phyloP scores from a whole-genome alignment of 2,329 filamentous ascomycete genomes.

The Xylariomycetidae sp. region DNA sequence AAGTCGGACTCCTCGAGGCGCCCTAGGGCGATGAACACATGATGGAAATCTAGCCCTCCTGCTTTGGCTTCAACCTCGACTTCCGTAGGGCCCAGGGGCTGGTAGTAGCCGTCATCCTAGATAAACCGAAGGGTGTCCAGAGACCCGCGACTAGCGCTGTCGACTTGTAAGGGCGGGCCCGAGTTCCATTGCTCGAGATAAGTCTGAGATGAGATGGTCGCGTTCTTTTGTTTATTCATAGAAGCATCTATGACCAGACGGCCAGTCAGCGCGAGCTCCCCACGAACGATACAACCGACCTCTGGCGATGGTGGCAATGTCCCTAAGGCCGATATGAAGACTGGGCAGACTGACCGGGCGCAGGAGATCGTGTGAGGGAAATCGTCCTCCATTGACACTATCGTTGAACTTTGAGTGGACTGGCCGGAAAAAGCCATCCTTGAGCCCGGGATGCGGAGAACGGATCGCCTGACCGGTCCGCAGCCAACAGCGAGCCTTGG shows the following conservation, averaged over 20 bases:
- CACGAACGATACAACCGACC: conserved; percentile 5
- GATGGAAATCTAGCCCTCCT: conserved; percentile 7
- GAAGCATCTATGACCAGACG: conserved; percentile 1
- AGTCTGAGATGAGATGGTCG: background rate
- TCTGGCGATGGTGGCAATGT: conserved; percentile 1
- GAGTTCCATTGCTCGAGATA: conserved; percentile 2
- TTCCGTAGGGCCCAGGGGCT: conserved; percentile 6
- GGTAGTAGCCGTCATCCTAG: conserved; percentile 4
- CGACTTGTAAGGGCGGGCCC: conserved; percentile 6
- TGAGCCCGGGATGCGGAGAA: conserved; percentile 1
- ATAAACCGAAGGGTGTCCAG: conserved; percentile 13
- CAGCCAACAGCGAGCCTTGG: background rate
- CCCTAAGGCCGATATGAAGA: conserved; percentile 3
- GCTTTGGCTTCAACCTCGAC: conserved; percentile 13
- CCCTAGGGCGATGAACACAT: conserved; percentile 6
- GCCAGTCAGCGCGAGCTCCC: conserved; percentile 3
- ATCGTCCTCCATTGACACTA: conserved; percentile 5
- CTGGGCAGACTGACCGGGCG: background rate
- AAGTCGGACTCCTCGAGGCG: background rate
- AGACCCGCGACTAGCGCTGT: conserved; percentile 5
- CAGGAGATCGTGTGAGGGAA: background rate
- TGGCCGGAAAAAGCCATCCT: conserved; percentile 5
- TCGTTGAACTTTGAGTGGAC: conserved; percentile 3
- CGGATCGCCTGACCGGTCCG: background rate
- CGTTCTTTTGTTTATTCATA: conserved; percentile 1